These are phyloP conservation scores for Batkoa obscura DNA, from an alignment of 371 early-diverging fungal species.

Conservation along the genomic window DNA sequence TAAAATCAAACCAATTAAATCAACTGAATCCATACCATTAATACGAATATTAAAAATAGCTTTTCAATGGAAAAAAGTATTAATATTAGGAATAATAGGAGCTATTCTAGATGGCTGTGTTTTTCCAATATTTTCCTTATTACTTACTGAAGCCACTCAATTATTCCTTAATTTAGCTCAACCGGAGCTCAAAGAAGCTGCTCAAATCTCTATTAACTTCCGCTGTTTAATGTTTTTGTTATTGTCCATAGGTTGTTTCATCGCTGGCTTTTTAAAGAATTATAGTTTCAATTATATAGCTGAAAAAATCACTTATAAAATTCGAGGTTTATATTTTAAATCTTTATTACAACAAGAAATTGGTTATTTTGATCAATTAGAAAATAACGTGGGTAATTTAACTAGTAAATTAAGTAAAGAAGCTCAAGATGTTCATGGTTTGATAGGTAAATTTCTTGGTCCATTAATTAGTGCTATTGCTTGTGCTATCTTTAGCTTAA, in stretches of 20 bases:
- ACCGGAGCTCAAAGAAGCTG: not conserved
- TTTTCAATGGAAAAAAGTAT: constrained; percentile 19
- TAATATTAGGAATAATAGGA: constrained; percentile 14
- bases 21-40: not conserved
- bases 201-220: constrained; percentile 18
- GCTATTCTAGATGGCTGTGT: constrained; percentile 17
- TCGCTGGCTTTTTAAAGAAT: constrained; percentile 23
- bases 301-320: constrained; percentile 30
- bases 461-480: constrained; percentile 30
- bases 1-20: not conserved
- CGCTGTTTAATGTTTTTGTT: constrained; percentile 40
- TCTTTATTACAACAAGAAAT: constrained; percentile 62
- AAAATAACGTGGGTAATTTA: constrained; percentile 63
- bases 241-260: constrained; percentile 27
- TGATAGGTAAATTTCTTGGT: constrained; percentile 46
- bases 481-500: constrained; percentile 20
- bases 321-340: constrained; percentile 31
- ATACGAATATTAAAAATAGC: not conserved
- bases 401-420: constrained; percentile 66
- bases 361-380: constrained; percentile 65
- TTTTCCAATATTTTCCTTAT: constrained; percentile 20
- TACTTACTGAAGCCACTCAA: constrained; percentile 10
- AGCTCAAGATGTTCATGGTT: constrained; percentile 42
- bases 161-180: not conserved
- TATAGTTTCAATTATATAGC: constrained; percentile 18